Base-by-base conservation (phyloP, 345 rosid species). In the Acer campestre region DNA sequence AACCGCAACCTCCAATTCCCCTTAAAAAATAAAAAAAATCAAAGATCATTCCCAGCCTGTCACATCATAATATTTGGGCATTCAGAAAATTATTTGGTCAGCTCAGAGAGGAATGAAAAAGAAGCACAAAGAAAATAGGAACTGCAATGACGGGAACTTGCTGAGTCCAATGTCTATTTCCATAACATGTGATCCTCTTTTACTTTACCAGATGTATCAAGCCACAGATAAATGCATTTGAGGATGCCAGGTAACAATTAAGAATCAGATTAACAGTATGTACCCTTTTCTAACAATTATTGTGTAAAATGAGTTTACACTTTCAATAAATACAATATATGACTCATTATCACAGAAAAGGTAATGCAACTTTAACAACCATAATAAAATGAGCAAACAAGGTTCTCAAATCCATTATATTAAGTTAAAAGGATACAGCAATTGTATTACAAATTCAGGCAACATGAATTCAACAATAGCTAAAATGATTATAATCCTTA, bases 1-100 rank as follows among this genome's bases (percentile, higher is more conserved):
- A 69, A 89, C 78, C 20, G 85, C 86, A 84, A 75, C 81, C 84
- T 89, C 94, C 77, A 97, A 77, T 71, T 94, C 99, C 83, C 88
- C 99, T 97, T 84, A 70, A 12, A 53, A 80, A 53, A 80, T 82
- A 73, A 82, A 44, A 82, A 44, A 79, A 81, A 77, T 73, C 65
- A 67, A 79, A 78, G 62, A 67, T 71, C 77, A 75, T 74, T 48
- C 38, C 31, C 38, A 46, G 69, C 67, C 35, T 73, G 56, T 66
- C 66, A 68, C 29, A 23, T n/a, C 58, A 49, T 44, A 76, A 53
- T 51, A 27, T 13, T 65, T 44, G 42, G 46, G 25, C 48, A 61
- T 73, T 74, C 27, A 27, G 35, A 59, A 70, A 11, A 61, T 56
- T 59, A 46, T 40, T 61, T 17, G 27, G 61, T 18, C 31, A n/a